These are phyloP conservation scores for Fusarium sp. DNA, from an alignment of 2,329 filamentous ascomycete genomes.

Conservation along the genomic window DNA sequence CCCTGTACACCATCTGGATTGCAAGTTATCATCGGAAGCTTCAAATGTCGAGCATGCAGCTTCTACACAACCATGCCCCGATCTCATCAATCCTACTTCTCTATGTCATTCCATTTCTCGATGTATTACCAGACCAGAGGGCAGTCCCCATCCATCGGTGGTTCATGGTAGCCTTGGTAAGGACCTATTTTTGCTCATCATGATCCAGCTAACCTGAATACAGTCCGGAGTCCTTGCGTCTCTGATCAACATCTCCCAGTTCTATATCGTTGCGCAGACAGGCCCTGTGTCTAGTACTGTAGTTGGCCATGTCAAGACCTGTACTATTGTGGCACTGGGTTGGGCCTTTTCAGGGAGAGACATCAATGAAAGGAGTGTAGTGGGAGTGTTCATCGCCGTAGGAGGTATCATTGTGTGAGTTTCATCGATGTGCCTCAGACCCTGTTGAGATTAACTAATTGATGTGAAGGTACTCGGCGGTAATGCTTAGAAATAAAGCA, in stretches of 20 bases:
- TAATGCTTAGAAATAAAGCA: constrained; percentile 61
- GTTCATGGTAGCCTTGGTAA: constrained; percentile 70
- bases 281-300: constrained; percentile 75
- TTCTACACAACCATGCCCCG: constrained; percentile 76
- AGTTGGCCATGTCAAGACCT: constrained; percentile 75
- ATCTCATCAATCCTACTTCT: constrained; percentile 72
- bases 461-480: constrained; percentile 57
- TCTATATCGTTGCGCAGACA: constrained; percentile 72
- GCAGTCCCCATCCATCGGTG: constrained; percentile 64
- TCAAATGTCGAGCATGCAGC: constrained; percentile 75
- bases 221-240: constrained; percentile 73
- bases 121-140: constrained; percentile 70
- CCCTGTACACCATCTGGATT: constrained; percentile 78
- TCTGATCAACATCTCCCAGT: constrained; percentile 74
- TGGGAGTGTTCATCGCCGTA: constrained; percentile 68
- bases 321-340: constrained; percentile 72
- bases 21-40: constrained; percentile 74
- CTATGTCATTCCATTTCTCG: constrained; percentile 74
- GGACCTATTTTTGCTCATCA: constrained; percentile 29
- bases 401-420: constrained; percentile 69
- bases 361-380: constrained; percentile 65
- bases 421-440: background rate
- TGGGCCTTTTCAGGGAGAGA: constrained; percentile 69
- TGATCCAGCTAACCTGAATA: background rate
- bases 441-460: constrained; percentile 3